Evolutionary conservation across 2,329 filamentous ascomycete genomes (phyloP), one percentile per base, ranked within the genome.

Genomic region (Aspergillus arachidicola): DNA sequence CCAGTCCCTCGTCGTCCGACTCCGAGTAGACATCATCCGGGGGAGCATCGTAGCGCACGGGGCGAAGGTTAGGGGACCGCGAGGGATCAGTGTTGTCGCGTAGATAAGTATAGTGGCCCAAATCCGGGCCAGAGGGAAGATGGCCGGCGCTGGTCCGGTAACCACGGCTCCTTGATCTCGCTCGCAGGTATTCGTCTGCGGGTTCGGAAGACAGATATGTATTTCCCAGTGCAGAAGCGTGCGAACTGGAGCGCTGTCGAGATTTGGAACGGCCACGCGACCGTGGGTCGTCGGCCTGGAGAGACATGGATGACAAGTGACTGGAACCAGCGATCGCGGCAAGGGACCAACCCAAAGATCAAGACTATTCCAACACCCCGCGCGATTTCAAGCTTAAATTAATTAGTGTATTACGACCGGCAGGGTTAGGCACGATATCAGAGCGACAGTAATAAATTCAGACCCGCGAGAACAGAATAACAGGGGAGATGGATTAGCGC

Each of bases 211-310:
- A 73, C 65, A 73, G 72, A 68, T 72, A 74, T 38, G 67, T 54
- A 63, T 67, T 64, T 30, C 74, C 67, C 63, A 73, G 69, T 12
- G 73, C 69, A 26, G 76, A 73, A 30, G 73, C 78, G 73, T 79
- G 79, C 69, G 80, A 81, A 59, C 75, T 75, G 53, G 80, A 81
- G 63, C 78, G 78, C 50, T 81, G 79, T 51, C 77, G 72, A 65
- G 80, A 82, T 65, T 78, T 81, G 65, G 80, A 82, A 60, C 81
- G 76, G 65, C 76, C 77, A 61, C 80, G 79, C 66, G 77, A 78
- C 70, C 78, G 77, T 70, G 78, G 73, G 68, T 79, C 77, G 61
- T 75, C 68, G 58, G 79, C 77, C 60, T 77, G 75, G 45, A 81
- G 76, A 36, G 77, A 76, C 73, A 76, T 76, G 67, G 64, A 59